phyloP scores from a whole-genome alignment of 371 early-diverging fungal genomes.

The Rhizopus arrhizus region DNA sequence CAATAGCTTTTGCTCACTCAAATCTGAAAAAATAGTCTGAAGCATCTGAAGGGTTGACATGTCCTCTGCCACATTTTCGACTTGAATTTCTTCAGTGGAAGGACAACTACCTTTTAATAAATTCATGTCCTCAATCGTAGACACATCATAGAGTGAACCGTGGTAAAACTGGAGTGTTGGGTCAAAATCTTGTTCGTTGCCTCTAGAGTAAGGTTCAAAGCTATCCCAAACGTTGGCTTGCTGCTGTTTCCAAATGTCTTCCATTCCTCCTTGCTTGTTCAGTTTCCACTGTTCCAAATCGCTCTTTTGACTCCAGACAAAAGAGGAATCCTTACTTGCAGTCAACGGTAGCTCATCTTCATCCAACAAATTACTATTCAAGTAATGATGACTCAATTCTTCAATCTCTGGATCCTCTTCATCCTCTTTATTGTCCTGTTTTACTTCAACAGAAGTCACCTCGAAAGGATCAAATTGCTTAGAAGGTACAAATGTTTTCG shows the following conservation, averaged over 20 bases:
- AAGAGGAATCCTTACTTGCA: background rate
- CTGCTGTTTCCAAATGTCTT: slow-evolving; percentile 18
- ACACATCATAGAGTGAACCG: slow-evolving; percentile 40
- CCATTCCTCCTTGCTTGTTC: background rate
- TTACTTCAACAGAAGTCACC: background rate
- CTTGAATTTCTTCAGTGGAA: slow-evolving; percentile 38
- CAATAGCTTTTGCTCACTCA: slow-evolving; percentile 48
- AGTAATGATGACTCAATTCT: slow-evolving; percentile 17
- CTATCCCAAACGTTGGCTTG: slow-evolving; percentile 15
- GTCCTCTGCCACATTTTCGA: slow-evolving; percentile 49
- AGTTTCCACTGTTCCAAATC: no score
- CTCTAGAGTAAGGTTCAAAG: slow-evolving; percentile 28
- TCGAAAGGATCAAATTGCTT: slow-evolving; percentile 19
- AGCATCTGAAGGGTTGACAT: slow-evolving; percentile 64
- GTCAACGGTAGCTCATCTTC: slow-evolving; percentile 11
- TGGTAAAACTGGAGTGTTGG: slow-evolving; percentile 50
- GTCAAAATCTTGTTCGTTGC: slow-evolving; percentile 49
- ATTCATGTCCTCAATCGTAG: slow-evolving; percentile 45
- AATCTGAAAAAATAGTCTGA: slow-evolving; percentile 53
- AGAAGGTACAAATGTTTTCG: slow-evolving; percentile 17
- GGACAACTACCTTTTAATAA: slow-evolving; percentile 33
- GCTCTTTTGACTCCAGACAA: background rate
- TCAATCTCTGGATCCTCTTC: slow-evolving; percentile 3
- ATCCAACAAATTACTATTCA: slow-evolving; percentile 21
- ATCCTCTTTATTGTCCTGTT: background rate